Base-by-base conservation (phyloP, 139 green algal genomes). In the Edaphochlamys debaryana region DNA sequence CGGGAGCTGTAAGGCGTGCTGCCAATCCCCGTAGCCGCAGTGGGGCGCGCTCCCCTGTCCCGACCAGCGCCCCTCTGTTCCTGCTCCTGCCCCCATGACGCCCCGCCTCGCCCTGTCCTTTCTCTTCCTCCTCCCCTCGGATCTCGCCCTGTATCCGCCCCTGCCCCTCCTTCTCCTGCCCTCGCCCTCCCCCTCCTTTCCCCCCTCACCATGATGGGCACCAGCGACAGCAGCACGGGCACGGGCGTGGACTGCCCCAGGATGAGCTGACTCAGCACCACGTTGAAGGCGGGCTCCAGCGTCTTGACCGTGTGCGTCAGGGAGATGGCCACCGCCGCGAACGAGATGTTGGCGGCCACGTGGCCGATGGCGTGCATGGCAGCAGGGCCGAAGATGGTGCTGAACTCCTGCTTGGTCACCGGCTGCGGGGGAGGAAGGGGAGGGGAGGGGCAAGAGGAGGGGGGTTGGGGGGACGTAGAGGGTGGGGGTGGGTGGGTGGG, bases 241-340 rank as follows among this genome's bases (percentile, higher is more conserved):
- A 95, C 63, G 15, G 97, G 94, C 13, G 96, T 99, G 25, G 69
- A 40, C 80, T 93, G 85, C 67, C 97, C 97, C 50, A 98, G 89
- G 34, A 99, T 87, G 42, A 97, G 40, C 74, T 93, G 91, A 23
- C 85, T 93, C 36, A 98, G 92, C 29, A 97, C 69, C 4, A 98
- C 96, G 71, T 96, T 98, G 93, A 99, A 99, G 32, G 95, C 98
- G 3, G 97, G 97, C 93, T 99, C 97, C 87, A 99, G 86, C 4
- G 97, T 98, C 93, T 98, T 98, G 58, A 98, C 95, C 4, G 97
- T 99, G 95, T 99, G 97, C 9, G 97, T 99, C 58, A 99, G 94
- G 9, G 93, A 98, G 85, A 99, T 99, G 70, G 97, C 97, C 37
- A 99, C 97, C 17, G 97, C 95, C 15, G 96, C 96, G 86, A 99